Percentiles rank a stretch among this genome's conserved stretches.
Evolutionary conservation across 202 grass and related monocot genomes (phyloP).

Genomic region (Dendrocalamus latiflorus): DNA sequence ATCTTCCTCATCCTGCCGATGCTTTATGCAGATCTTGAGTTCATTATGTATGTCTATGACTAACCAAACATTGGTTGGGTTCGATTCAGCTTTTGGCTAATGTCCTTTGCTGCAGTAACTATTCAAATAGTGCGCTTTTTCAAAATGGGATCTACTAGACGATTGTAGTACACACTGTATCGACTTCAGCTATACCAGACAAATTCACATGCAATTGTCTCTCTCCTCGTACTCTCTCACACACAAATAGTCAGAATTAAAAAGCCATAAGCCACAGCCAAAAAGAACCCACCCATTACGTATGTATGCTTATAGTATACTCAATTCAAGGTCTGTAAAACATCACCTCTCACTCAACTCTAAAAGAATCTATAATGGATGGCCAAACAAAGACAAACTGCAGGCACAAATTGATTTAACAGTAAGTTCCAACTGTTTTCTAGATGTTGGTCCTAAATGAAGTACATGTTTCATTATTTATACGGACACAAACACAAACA

Average conservation of each 20-base stretch:
- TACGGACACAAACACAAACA: not conserved
- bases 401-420: not conserved
- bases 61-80: too few relatives aligned
- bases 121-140: too few relatives aligned
- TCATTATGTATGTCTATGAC: not conserved
- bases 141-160: too few relatives aligned
- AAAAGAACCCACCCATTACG: too few relatives aligned
- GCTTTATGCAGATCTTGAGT: not conserved
- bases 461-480: not conserved
- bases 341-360: not conserved
- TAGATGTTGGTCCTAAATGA: not conserved
- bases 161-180: too few relatives aligned
- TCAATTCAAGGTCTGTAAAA: not conserved
- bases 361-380: not conserved
- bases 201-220: too few relatives aligned
- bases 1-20: not conserved
- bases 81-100: too few relatives aligned
- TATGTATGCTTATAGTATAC: not conserved
- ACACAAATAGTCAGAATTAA: too few relatives aligned
- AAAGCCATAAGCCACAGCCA: too few relatives aligned
- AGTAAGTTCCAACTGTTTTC: slow-evolving; percentile 1
- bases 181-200: too few relatives aligned
- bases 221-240: too few relatives aligned
- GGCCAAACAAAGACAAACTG: not conserved
- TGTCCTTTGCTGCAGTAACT: too few relatives aligned